Percentiles rank a stretch among this genome's conserved stretches.
Evolutionary conservation across 345 rosid genomes (phyloP).

Genomic region (Dipteronia dyeriana): DNA sequence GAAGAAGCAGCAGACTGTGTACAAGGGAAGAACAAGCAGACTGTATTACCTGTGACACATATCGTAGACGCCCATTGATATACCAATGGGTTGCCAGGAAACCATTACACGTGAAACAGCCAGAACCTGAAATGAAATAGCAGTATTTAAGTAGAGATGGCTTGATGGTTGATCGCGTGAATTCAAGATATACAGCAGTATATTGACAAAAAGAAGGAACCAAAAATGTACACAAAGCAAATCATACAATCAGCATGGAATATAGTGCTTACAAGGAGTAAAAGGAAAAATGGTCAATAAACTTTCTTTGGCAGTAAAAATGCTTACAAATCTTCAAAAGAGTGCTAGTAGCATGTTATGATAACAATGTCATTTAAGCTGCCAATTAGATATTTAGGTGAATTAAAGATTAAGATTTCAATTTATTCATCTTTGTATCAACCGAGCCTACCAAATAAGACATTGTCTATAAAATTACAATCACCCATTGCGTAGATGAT

Average conservation of each 20-base stretch:
- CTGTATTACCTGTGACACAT: slow-evolving; percentile 86
- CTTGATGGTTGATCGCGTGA: neutral
- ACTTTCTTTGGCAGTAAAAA: too few species aligned
- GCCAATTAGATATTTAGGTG: too few species aligned
- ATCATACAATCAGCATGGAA: neutral
- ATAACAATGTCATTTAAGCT: too few species aligned
- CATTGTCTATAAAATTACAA: neutral
- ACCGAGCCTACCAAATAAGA: neutral
- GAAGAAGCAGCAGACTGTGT: too few species aligned
- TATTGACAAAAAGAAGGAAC: neutral
- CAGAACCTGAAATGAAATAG: slow-evolving; percentile 52
- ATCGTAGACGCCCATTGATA: slow-evolving; percentile 94
- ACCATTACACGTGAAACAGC: slow-evolving; percentile 96
- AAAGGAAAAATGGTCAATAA: too few species aligned
- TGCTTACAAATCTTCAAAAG: too few species aligned
- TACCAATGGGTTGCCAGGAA: slow-evolving; percentile 94
- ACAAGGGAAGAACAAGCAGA: neutral
- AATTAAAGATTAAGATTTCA: too few species aligned
- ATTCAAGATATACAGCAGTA: neutral
- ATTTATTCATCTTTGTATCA: too few species aligned
- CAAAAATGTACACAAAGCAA: neutral
- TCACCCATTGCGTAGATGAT: neutral
- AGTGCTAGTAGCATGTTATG: too few species aligned
- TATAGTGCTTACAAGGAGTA: too few species aligned
- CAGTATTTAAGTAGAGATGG: slow-evolving; percentile 6